These are phyloP conservation scores for Gaultheria prostrata DNA, from an alignment of 148 eudicot genomes.

Conservation along the genomic window DNA sequence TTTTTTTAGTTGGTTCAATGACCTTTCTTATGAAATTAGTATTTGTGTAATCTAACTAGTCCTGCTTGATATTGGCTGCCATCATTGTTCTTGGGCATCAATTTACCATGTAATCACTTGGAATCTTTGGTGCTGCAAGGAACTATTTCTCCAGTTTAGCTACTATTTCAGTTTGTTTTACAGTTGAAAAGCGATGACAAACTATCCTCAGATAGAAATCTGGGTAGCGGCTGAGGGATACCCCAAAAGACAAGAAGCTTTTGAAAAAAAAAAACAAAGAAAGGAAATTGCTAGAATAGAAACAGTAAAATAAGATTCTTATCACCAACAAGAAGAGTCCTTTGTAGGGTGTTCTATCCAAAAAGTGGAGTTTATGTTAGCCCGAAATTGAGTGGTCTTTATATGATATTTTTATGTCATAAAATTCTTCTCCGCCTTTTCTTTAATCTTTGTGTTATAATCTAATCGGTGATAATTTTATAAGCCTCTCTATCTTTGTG, in stretches of 20 bases:
- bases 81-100: background rate
- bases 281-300: background rate
- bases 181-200: background rate
- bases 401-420: background rate
- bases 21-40: background rate
- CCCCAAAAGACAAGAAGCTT: background rate
- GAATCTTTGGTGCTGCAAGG: background rate
- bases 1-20: background rate
- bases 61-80: constrained; percentile 3
- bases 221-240: background rate
- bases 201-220: background rate
- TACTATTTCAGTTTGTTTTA: background rate
- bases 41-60: background rate
- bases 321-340: constrained; percentile 2
- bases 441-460: background rate
- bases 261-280: background rate
- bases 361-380: background rate
- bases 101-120: background rate
- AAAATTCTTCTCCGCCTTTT: background rate
- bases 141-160: background rate
- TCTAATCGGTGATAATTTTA: background rate
- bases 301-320: background rate
- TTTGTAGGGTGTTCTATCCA: background rate
- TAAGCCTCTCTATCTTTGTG: constrained; percentile 6
- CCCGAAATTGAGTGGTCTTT: background rate